phyloP scores from a whole-genome alignment of 208 protist genomes.

The Crithidia brevicula region DNA sequence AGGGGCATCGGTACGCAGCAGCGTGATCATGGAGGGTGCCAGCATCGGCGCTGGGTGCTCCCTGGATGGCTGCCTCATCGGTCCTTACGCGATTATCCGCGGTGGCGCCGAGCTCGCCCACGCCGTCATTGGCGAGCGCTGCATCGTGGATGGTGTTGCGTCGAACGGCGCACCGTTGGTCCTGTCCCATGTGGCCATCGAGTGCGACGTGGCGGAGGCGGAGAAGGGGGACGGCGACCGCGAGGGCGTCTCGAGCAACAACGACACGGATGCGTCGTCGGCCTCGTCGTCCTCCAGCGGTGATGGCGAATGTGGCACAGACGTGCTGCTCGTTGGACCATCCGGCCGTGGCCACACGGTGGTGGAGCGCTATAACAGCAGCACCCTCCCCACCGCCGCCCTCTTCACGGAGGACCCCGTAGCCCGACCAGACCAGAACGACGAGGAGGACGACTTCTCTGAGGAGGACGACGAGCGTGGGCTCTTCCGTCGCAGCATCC shows the following conservation, averaged over 20 bases:
- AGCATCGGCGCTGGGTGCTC: conserved; percentile 56
- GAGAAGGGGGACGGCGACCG: conserved; percentile 1
- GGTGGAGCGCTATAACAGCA: conserved; percentile 34
- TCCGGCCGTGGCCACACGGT: conserved; percentile 42
- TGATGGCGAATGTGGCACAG: neutral
- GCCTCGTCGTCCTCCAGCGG: conserved; percentile 14
- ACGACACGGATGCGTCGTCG: neutral
- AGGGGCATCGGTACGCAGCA: conserved; percentile 49
- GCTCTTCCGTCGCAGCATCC: conserved; percentile 45
- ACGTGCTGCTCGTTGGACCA: conserved; percentile 44
- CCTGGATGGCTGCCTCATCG: conserved; percentile 68
- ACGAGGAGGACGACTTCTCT: conserved; percentile 36
- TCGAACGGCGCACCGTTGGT: conserved; percentile 19
- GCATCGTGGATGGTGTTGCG: conserved; percentile 31
- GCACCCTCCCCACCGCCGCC: conserved; percentile 42
- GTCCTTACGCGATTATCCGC: conserved; percentile 46
- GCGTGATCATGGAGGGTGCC: conserved; percentile 74
- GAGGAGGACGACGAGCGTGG: conserved; percentile 51
- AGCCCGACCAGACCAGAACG: conserved; percentile 28
- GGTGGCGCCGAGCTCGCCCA: conserved; percentile 53
- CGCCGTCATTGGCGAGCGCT: conserved; percentile 63
- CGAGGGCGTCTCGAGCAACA: neutral
- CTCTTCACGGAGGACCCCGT: conserved; percentile 74
- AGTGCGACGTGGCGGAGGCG: conserved; percentile 14
- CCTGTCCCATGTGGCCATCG: conserved; percentile 25